These are phyloP conservation scores for Arabidopsis hybrid DNA, from an alignment of 441 rosid species.

Conservation along the genomic window DNA sequence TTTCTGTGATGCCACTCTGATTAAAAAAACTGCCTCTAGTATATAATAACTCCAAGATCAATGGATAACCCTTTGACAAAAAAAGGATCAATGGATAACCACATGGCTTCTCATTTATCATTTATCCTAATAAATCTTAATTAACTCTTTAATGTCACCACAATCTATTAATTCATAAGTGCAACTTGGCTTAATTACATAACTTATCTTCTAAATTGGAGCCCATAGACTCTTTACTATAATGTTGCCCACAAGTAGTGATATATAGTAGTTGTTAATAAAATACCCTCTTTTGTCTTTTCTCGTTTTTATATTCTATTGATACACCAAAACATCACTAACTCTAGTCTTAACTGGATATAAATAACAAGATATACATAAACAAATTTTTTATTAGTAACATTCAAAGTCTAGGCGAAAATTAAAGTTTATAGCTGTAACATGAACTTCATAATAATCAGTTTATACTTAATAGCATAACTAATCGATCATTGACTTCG, in stretches of 20 bases:
- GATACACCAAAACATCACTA: conserved; percentile 21
- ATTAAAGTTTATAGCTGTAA: not conserved
- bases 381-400: not conserved
- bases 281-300: not conserved
- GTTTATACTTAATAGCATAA: conserved; percentile 8
- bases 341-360: not conserved
- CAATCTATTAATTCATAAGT: not conserved
- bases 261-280: not conserved
- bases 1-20: too few species aligned
- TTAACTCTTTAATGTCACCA: not conserved
- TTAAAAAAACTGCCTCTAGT: too few species aligned
- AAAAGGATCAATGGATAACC: too few species aligned
- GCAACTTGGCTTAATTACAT: not conserved
- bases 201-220: not conserved
- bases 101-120: not conserved
- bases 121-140: not conserved
- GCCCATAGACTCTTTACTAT: not conserved
- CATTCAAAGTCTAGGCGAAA: not conserved
- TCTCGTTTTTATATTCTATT: too few species aligned
- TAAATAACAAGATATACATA: not conserved
- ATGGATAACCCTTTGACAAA: not conserved
- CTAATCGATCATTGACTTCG: conserved; percentile 29
- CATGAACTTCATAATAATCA: conserved; percentile 16
- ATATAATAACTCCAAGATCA: not conserved
- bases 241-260: not conserved